Percentiles rank a stretch among this genome's conserved stretches.
Evolutionary conservation across 169 alveolate genomes (phyloP).

Genomic region (Plasmodium relictum): DNA sequence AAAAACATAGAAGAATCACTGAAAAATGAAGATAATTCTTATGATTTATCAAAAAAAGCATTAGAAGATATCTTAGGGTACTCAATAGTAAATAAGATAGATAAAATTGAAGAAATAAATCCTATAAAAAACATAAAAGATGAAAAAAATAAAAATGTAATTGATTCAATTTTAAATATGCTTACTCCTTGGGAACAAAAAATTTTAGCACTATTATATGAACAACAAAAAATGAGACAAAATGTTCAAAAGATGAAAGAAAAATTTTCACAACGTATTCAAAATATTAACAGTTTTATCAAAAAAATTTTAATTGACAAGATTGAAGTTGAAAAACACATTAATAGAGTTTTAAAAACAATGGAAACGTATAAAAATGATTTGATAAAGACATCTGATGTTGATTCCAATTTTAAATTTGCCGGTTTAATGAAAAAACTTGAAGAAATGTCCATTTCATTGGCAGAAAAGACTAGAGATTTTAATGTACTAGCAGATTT

Average conservation of each 20-base stretch:
- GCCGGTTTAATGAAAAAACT: slow-evolving; percentile 83
- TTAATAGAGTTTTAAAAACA: slow-evolving; percentile 81
- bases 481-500: slow-evolving; percentile 82
- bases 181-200: slow-evolving; percentile 87
- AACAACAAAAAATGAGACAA: slow-evolving; percentile 85
- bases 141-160: slow-evolving; percentile 74
- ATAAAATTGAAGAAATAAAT: slow-evolving; percentile 28
- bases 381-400: slow-evolving; percentile 77
- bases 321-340: slow-evolving; percentile 83
- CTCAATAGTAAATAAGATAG: slow-evolving; percentile 35
- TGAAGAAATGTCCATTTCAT: slow-evolving; percentile 82
- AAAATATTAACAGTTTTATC: slow-evolving; percentile 80
- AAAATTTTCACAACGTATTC: slow-evolving; percentile 77
- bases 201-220: slow-evolving; percentile 85
- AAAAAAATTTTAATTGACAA: slow-evolving; percentile 83
- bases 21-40: slow-evolving; percentile 62
- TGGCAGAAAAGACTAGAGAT: slow-evolving; percentile 80
- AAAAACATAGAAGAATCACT: slow-evolving; percentile 39
- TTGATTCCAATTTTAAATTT: slow-evolving; percentile 83
- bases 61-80: slow-evolving; percentile 71
- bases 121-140: slow-evolving; percentile 68
- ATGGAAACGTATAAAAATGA: slow-evolving; percentile 79
- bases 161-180: slow-evolving; percentile 80
- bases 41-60: slow-evolving; percentile 58
- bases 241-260: slow-evolving; percentile 82